phyloP scores from a whole-genome alignment of 768 basidiomycete genomes.

The Panaeolus cyanescens region DNA sequence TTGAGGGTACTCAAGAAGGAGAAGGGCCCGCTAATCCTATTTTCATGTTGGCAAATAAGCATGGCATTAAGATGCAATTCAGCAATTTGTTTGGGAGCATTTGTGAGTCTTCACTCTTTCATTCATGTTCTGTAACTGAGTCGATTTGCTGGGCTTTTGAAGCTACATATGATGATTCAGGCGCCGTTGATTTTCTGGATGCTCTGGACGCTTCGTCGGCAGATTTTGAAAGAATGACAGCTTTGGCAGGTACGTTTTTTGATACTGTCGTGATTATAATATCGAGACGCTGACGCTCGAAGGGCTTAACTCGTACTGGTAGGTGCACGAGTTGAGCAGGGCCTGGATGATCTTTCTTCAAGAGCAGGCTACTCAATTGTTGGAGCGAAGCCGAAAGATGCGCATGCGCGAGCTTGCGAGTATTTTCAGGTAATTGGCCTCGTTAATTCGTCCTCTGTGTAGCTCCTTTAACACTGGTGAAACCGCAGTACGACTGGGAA shows the following conservation, averaged over 20 bases:
- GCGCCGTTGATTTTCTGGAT: constrained; percentile 47
- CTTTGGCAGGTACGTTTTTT: constrained; percentile 44
- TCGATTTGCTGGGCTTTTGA: not conserved
- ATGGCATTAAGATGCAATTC: constrained; percentile 44
- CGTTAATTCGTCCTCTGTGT: too few species aligned
- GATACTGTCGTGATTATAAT: too few species aligned
- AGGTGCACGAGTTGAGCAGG: constrained; percentile 47
- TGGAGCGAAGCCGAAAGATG: constrained; percentile 45
- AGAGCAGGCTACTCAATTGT: constrained; percentile 55
- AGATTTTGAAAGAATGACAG: constrained; percentile 41
- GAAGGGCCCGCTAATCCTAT: constrained; percentile 62
- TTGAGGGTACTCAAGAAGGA: constrained; percentile 50
- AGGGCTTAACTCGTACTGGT: not conserved
- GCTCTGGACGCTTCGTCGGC: constrained; percentile 40
- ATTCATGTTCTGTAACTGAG: not conserved
- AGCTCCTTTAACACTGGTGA: too few species aligned
- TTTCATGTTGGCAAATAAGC: constrained; percentile 54
- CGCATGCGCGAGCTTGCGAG: constrained; percentile 53
- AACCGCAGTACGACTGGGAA: constrained; percentile 51
- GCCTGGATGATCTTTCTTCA: constrained; percentile 54
- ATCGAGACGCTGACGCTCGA: too few species aligned
- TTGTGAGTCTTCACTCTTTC: constrained; percentile 37
- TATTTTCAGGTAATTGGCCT: constrained; percentile 60
- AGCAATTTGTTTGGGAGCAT: constrained; percentile 46
- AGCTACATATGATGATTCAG: constrained; percentile 59